These are phyloP conservation scores for Mycena sp. DNA, from an alignment of 1,284 basidiomycete species.

Conservation along the genomic window DNA sequence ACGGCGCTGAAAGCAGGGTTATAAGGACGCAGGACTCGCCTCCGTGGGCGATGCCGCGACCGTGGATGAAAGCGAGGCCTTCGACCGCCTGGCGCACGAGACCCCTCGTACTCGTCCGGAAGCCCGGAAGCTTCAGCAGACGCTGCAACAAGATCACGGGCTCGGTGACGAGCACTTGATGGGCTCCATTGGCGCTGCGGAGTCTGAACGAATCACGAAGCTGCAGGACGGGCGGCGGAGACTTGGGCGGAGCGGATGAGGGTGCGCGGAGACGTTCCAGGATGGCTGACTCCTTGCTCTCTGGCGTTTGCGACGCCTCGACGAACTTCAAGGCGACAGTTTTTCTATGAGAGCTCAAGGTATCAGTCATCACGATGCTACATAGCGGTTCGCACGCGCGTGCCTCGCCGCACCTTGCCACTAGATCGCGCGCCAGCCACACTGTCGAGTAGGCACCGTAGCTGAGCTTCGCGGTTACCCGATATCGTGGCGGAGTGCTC, in stretches of 20 bases:
- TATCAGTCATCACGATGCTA: too few relatives aligned
- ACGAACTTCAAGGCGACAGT: not conserved
- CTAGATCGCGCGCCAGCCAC: not conserved
- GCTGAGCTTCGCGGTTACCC: not conserved
- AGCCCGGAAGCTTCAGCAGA: too few relatives aligned
- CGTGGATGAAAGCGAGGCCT: too few relatives aligned
- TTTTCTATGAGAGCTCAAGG: too few relatives aligned
- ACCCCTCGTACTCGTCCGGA: too few relatives aligned
- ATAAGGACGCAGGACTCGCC: not conserved
- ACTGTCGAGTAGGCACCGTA: not conserved
- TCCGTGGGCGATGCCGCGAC: too few relatives aligned
- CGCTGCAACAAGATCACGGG: not conserved
- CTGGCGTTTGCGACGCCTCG: not conserved
- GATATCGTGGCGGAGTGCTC: not conserved
- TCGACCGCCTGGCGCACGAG: too few relatives aligned
- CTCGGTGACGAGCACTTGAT: not conserved
- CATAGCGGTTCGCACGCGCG: too few relatives aligned
- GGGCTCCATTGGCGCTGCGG: not conserved
- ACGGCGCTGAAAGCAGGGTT: not conserved
- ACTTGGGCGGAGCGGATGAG: not conserved
- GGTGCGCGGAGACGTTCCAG: not conserved
- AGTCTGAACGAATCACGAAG: not conserved
- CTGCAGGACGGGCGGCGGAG: not conserved
- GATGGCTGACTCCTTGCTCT: not conserved
- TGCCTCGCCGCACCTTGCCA: not conserved